Conservation (phyloP, 306 rosid genomes). For the Abrus pulchellus region DNA sequence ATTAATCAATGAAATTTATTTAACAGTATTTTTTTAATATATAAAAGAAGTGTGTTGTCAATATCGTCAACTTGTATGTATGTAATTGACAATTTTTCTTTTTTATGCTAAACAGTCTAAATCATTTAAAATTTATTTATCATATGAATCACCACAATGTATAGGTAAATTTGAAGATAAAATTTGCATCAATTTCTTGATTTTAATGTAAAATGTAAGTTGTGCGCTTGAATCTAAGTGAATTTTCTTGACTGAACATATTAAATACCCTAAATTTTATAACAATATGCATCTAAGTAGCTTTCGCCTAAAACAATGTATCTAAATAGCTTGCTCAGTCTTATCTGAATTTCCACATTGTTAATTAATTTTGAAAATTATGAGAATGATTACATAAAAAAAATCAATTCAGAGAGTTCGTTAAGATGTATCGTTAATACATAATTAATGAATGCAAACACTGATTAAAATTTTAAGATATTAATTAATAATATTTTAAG, state of each 20-base stretch:
- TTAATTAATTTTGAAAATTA: background rate
- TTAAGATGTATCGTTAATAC: background rate
- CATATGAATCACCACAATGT: background rate
- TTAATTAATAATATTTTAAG: too few relatives aligned
- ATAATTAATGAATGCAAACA: too few relatives aligned
- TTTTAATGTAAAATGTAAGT: background rate
- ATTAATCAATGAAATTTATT: background rate
- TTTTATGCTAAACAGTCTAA: background rate
- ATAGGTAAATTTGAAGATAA: background rate
- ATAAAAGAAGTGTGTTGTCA: background rate
- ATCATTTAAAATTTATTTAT: background rate
- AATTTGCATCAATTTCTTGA: background rate
- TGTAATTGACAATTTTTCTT: background rate
- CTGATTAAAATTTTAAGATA: too few relatives aligned
- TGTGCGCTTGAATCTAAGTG: background rate
- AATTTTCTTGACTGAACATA: background rate
- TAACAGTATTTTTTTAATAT: background rate
- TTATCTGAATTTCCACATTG: background rate
- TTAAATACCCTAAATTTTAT: background rate
- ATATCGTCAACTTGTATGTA: constrained; percentile 3
- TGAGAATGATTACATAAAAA: background rate
- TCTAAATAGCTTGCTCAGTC: background rate
- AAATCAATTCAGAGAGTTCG: too few relatives aligned
- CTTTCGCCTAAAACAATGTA: background rate
- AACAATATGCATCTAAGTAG: background rate